A percentile compares a stretch with the other conserved stretches of the same genome.
These are phyloP conservation scores for Colletotrichum ledebouriae DNA, from an alignment of 2,329 filamentous ascomycete species.

Conservation along the genomic window DNA sequence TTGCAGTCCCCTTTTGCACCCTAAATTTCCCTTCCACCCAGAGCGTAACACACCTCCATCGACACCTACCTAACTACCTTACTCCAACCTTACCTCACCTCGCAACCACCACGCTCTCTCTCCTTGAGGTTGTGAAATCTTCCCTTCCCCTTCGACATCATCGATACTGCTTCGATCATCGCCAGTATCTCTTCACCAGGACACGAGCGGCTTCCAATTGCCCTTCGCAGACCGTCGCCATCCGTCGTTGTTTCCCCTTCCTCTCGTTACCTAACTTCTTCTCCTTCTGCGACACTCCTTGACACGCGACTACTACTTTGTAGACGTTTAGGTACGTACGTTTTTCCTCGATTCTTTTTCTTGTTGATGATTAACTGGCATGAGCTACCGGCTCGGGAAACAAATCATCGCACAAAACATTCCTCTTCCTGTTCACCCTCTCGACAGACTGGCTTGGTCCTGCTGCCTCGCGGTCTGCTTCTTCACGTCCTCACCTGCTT, in stretches of 20 bases:
- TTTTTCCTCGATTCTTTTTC: constrained; percentile 12
- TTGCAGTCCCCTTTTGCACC: constrained; percentile 36
- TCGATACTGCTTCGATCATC: constrained; percentile 41
- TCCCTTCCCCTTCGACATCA: constrained; percentile 40
- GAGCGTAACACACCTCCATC: constrained; percentile 32
- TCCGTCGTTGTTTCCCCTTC: constrained; percentile 41
- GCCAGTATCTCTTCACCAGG: constrained; percentile 36
- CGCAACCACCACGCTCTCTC: constrained; percentile 39
- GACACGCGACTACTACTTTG: constrained; percentile 54
- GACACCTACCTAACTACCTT: constrained; percentile 14
- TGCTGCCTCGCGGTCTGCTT: constrained; percentile 16
- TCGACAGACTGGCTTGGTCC: constrained; percentile 6
- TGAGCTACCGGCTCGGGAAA: neutral
- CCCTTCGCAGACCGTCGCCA: constrained; percentile 29
- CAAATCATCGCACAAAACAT: neutral
- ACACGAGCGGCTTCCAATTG: constrained; percentile 21
- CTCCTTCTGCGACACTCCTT: constrained; percentile 49
- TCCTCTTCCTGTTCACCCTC: neutral
- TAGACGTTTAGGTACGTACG: constrained; percentile 46
- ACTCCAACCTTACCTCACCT: constrained; percentile 24
- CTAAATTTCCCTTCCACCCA: constrained; percentile 44
- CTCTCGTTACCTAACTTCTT: constrained; percentile 43
- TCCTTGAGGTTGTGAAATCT: constrained; percentile 41
- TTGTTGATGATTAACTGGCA: neutral
- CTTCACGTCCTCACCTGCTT: constrained; percentile 31